Base-by-base conservation (phyloP, 192 early-diverging fungal genomes). In the Funneliformis geosporum region DNA sequence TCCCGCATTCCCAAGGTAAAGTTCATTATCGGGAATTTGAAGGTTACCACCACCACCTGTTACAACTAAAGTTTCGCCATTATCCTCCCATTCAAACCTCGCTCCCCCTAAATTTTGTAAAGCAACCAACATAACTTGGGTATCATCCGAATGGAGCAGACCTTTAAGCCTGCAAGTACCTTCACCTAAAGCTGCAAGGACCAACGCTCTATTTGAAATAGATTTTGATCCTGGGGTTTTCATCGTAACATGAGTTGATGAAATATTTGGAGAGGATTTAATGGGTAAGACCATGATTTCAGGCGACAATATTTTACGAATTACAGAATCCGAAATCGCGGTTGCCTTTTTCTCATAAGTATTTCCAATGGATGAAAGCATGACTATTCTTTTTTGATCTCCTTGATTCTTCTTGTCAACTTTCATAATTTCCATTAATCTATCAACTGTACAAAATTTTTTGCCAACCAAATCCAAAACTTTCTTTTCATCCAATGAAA, bases 321-420 rank as follows among this genome's bases (percentile, higher is more conserved):
- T 98, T 43, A 94, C 88, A 38, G 88, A 84, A 83, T 99, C 98
- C n/a, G 86, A 82, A 16, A 99, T 93, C 70, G 91, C 85, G 55
- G 92, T 94, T 8, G 98, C 94, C 64, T 92, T 86, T 69, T 89
- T 88, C 83, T 99, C 96, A 50, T 91, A 82, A 1, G 95, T 96
- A 76, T 91, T 88, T 46, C 98, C 98, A 69, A 99, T 95, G 18
- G 87, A 86, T 14, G 89, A 85, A 8, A 98, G 86, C 81, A 99
- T 83, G 25, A 98, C 98, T 38, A 99, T 90, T 64, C 93, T 93
- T 83, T 98, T 98, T 81, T 94, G 90, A 70, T 92, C 88, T 50
- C 96, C 98, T 77, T 94, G 89, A 62, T 93, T 99, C 88, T 99
- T 99, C 87, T 98, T 99, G 84, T 99, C 98, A 12, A 99, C 92